These are phyloP conservation scores for Phytophthora aleatoria DNA, from an alignment of 352 stramenopile genomes.

Conservation along the genomic window DNA sequence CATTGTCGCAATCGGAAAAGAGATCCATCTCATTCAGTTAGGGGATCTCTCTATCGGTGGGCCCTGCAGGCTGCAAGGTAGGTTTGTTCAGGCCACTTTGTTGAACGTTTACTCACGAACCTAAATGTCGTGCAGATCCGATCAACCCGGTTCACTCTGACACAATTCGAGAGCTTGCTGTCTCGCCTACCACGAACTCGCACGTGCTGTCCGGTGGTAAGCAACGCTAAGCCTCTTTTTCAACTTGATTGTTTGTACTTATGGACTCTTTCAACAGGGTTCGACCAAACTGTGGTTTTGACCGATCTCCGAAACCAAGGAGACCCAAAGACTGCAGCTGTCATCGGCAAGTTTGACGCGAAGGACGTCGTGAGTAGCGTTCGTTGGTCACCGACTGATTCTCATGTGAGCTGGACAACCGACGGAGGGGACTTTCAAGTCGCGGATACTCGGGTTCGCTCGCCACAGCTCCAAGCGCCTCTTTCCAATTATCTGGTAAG, in stretches of 20 bases:
- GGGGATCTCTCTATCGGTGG: constrained; percentile 26
- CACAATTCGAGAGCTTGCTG: constrained; percentile 73
- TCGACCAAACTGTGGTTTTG: constrained; percentile 82
- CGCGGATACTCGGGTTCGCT: constrained; percentile 47
- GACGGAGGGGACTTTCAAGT: constrained; percentile 81
- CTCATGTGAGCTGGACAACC: constrained; percentile 80
- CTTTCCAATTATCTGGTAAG: constrained; percentile 41
- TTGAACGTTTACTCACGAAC: neutral
- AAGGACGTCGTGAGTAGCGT: constrained; percentile 84
- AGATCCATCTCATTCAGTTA: constrained; percentile 70
- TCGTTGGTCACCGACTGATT: constrained; percentile 56
- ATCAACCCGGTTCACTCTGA: constrained; percentile 69
- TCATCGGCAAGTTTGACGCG: constrained; percentile 69
- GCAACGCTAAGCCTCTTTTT: constrained; percentile 14
- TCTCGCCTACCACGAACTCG: constrained; percentile 31
- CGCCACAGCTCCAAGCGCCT: constrained; percentile 44
- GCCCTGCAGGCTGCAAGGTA: constrained; percentile 46
- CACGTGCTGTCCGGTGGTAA: constrained; percentile 54
- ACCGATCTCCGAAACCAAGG: constrained; percentile 55
- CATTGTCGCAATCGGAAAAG: constrained; percentile 67
- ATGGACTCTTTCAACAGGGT: constrained; percentile 41
- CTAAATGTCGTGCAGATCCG: constrained; percentile 34
- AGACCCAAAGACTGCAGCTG: constrained; percentile 37
- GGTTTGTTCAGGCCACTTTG: neutral
- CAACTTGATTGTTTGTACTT: neutral